Evolutionary conservation across 1,284 basidiomycete genomes (phyloP), one percentile per base, ranked within the genome.

Genomic region (Leucoagaricus sp.): DNA sequence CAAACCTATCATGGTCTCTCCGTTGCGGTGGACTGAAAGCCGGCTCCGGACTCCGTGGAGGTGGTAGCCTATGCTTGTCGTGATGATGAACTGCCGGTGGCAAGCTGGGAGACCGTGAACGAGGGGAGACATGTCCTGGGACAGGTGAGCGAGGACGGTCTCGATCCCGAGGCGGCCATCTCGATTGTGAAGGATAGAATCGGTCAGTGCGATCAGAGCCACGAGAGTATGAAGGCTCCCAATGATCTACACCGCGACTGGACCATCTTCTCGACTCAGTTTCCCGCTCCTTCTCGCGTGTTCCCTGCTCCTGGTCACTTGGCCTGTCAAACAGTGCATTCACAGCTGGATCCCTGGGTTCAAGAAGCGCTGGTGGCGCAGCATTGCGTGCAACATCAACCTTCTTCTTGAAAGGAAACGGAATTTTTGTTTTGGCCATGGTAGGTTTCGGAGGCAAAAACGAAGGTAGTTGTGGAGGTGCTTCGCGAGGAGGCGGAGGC

Each of bases 351-450:
- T 48, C 48, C 58, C 49, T 38, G 42, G 56, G 49, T 9, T 60
- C 60, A 6, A 59, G 57, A 49, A 60, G 40, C 31, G 47, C 57
- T 26, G 57, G 40, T 15, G 53, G 48, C 17, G 59, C 21, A 13
- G 36, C 60, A 53, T 54, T 60, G 29, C 62, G 63, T 13, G 61
- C 42, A 17, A 58, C 6, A 7, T 69, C 69, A 19, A 49, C 44
- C 60, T 85, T 88, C 67, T 75, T 81, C 70, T 89, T 91, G 75
- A 91, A 91, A 1, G 88, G 88, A 69, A 89, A 91, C 6, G 84
- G 80, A 15, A 90, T 76, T 62, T 78, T 84, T 26, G 72, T 49
- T 63, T 77, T 75, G 17, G 62, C 47, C n/a, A 59, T 45, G 8
- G 58, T 40, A 13, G 70, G 65, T 62, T 71, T 70, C 1, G 65